Evolutionary conservation across 1,139 yeast genomes (phyloP).

Genomic region (Saccharomycopsis hybrid): DNA sequence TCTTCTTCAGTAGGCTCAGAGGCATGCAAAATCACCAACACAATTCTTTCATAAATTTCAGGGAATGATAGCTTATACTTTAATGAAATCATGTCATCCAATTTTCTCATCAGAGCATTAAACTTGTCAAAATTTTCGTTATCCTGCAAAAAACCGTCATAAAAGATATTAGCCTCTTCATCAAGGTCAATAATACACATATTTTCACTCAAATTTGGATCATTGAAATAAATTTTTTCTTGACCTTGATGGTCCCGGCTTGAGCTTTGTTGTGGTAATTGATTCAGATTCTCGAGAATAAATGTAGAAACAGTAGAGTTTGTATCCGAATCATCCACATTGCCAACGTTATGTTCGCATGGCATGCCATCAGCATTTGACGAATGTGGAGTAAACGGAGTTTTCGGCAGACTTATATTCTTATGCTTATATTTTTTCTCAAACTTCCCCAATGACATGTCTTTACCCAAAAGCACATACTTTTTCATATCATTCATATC

Average conservation of each 20-base stretch:
- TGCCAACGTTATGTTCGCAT: too few relatives aligned
- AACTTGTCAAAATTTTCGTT: slow-evolving; percentile 12
- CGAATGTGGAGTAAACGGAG: not conserved
- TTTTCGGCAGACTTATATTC: slow-evolving; percentile 1
- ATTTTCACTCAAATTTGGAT: slow-evolving; percentile 12
- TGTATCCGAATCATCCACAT: slow-evolving; percentile 4
- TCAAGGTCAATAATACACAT: slow-evolving; percentile 17
- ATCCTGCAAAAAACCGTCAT: slow-evolving; percentile 13
- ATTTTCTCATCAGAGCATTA: not conserved
- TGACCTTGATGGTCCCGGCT: too few relatives aligned
- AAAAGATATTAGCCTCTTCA: slow-evolving; percentile 14
- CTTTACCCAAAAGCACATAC: slow-evolving; percentile 20
- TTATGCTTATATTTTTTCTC: slow-evolving; percentile 21
- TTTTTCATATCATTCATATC: slow-evolving; percentile 12
- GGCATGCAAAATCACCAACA: slow-evolving; percentile 68
- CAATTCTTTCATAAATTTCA: slow-evolving; percentile 70
- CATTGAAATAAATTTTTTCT: slow-evolving; percentile 14
- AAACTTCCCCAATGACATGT: slow-evolving; percentile 24
- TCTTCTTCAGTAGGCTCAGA: slow-evolving; percentile 39
- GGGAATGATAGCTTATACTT: slow-evolving; percentile 26
- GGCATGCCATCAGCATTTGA: not conserved
- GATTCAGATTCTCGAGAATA: not conserved
- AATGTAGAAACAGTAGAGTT: slow-evolving; percentile 7
- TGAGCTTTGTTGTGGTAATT: too few relatives aligned
- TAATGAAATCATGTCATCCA: slow-evolving; percentile 38